Base-by-base conservation (phyloP, 805 yeast genomes). In the Lachancea thermotolerans region DNA sequence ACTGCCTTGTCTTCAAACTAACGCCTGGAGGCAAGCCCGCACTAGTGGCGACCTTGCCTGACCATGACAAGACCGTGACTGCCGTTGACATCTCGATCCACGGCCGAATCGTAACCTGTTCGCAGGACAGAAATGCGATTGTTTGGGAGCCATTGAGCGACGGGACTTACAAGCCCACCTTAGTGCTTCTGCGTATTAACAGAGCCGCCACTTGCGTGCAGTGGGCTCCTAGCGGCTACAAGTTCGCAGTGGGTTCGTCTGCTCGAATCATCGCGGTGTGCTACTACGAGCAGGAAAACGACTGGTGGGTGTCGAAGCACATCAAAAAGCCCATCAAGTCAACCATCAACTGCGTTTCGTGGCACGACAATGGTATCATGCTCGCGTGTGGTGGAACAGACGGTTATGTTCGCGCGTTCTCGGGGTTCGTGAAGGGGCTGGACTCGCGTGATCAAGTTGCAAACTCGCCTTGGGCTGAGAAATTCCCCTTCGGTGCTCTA, bases 271-370 rank as follows among this genome's bases (percentile, higher is more conserved):
- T 93, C 66, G 96, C 98, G 9, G 85, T 93, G 41, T 93, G 99
- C 71, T 93, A 90, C 69, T 93, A 85, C 64, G 99, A 93, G 68
- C 85, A 75, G 50, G 96, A 89, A 58, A 93, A 91, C 65, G 96
- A 93, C 64, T 93, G 99, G 99, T 93, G 99, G 99, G 90, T 93
- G 42, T 87, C 98, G 11, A 91, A 91, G 67, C 99, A 91, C 69
- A 84, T 93, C 67, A 90, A 90, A 72, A 88, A 86, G 67, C 96
- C 97, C n/a, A 73, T 93, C 57, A 82, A 83, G 64, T 84, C 96
- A 10, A 88, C 97, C 29, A 76, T 90, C 54, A 74, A 90, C 53
- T 73, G 85, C 38, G 73, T 91, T 45, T 82, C 82, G 52, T 90
- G 99, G 99, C 97, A 93, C 64, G 90, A 88, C 46, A 93, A 93